Evolutionary conservation across 805 yeast genomes (phyloP).

Genomic region (Schwanniomyces yamadae): DNA sequence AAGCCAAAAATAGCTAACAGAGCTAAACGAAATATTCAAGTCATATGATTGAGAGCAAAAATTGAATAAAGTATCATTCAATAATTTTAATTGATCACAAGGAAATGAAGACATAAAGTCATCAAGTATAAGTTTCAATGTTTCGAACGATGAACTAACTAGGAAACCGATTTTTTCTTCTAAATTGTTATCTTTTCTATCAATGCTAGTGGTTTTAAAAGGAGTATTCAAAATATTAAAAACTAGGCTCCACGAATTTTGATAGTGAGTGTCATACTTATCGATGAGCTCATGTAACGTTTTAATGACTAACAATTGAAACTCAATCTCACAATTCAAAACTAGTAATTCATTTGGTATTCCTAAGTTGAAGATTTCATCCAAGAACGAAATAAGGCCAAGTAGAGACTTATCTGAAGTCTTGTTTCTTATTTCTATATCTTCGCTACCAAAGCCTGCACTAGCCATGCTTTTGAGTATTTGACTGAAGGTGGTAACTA

Average conservation of each 20-base stretch:
- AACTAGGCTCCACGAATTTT: conserved; percentile 71
- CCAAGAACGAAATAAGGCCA: conserved; percentile 47
- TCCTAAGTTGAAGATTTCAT: conserved; percentile 37
- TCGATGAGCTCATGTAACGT: conserved; percentile 75
- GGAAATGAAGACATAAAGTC: conserved; percentile 81
- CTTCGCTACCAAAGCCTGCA: conserved; percentile 34
- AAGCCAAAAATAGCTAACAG: conserved; percentile 90
- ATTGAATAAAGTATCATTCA: conserved; percentile 69
- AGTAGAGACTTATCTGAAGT: conserved; percentile 50
- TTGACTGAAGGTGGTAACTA: conserved; percentile 52
- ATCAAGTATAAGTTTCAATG: conserved; percentile 78
- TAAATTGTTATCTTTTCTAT: conserved; percentile 29
- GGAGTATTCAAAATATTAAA: conserved; percentile 62
- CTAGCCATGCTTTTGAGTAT: conserved; percentile 43
- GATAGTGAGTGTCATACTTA: conserved; percentile 62
- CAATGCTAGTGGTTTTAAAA: conserved; percentile 35
- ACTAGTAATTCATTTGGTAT: conserved; percentile 43
- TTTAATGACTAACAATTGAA: conserved; percentile 58
- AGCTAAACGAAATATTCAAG: conserved; percentile 83
- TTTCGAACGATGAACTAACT: conserved; percentile 71
- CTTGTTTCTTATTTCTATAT: conserved; percentile 17
- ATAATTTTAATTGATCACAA: conserved; percentile 53
- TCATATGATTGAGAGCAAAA: conserved; percentile 74
- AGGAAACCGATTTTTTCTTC: conserved; percentile 51
- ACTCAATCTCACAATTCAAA: conserved; percentile 63